phyloP scores from a whole-genome alignment of 441 rosid genomes.

The Gossypium davidsonii region DNA sequence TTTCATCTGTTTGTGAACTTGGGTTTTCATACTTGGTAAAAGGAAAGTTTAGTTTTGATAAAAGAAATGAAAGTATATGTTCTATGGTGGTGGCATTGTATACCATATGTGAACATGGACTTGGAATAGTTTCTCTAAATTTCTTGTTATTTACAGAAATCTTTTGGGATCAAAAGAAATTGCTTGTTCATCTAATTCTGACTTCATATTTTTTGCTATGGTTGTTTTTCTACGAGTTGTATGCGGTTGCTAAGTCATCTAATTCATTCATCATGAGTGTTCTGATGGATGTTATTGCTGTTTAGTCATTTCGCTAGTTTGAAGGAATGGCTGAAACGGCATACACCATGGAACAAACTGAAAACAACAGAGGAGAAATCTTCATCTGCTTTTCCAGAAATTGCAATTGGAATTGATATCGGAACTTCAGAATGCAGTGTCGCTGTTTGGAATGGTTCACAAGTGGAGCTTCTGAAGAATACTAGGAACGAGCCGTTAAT shows the following conservation, averaged over 20 bases:
- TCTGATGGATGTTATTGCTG: not conserved
- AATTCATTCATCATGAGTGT: not conserved
- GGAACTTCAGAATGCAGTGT: slow-evolving; percentile 84
- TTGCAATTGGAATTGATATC: slow-evolving; percentile 76
- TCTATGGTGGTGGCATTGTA: not conserved
- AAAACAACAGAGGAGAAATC: slow-evolving; percentile 71
- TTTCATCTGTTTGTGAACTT: not conserved
- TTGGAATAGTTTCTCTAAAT: too few species aligned
- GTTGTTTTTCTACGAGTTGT: not conserved
- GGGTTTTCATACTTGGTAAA: not conserved
- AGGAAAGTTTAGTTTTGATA: not conserved
- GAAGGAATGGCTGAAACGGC: slow-evolving; percentile 69
- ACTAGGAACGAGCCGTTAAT: slow-evolving; percentile 59
- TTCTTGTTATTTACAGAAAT: not conserved
- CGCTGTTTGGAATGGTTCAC: slow-evolving; percentile 78
- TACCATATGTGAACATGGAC: not conserved
- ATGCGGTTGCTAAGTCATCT: not conserved
- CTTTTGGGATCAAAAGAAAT: not conserved
- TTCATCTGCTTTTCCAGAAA: slow-evolving; percentile 52
- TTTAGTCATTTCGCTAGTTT: slow-evolving; percentile 5
- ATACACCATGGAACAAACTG: slow-evolving; percentile 78
- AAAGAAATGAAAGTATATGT: not conserved
- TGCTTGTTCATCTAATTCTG: too few species aligned
- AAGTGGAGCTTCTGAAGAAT: slow-evolving; percentile 70
- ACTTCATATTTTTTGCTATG: too few species aligned